phyloP scores from a whole-genome alignment of 192 early-diverging fungal genomes.

The Linnemannia exigua region DNA sequence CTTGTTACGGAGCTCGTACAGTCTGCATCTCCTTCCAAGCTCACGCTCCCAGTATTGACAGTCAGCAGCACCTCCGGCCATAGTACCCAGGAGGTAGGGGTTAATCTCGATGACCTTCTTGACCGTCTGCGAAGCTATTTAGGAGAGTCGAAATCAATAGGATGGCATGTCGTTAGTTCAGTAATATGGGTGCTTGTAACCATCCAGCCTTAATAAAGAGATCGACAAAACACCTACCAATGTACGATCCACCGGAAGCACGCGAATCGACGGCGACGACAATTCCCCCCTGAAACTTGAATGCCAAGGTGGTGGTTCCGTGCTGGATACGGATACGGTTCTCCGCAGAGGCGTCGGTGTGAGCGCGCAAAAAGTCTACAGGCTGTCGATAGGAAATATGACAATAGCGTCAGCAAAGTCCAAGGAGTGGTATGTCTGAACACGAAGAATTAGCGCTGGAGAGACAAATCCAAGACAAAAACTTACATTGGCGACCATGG shows the following conservation, averaged over 20 bases:
- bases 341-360: constrained; percentile 84
- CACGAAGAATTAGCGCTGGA: background rate
- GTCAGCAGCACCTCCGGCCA: constrained; percentile 99
- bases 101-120: constrained; percentile 99
- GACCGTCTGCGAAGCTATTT: constrained; percentile 90
- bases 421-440: background rate
- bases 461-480: background rate
- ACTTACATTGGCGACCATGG: constrained; percentile 68
- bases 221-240: constrained; percentile 69
- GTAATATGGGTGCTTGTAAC: background rate
- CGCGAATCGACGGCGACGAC: constrained; percentile 97
- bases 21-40: constrained; percentile 91
- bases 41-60: constrained; percentile 99
- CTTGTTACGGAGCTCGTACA: constrained; percentile 98
- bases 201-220: background rate
- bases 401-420: background rate
- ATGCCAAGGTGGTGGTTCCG: constrained; percentile 98
- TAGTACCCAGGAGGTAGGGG: constrained; percentile 96
- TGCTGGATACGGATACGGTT: constrained; percentile 92
- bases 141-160: constrained; percentile 5
- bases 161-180: background rate
- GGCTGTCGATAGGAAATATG: constrained; percentile 67
- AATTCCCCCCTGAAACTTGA: constrained; percentile 96
- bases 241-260: constrained; percentile 92
- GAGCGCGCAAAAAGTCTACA: constrained; percentile 85